Evolutionary conservation across 805 yeast species (phyloP).

Genomic region (Priceomyces medius): DNA sequence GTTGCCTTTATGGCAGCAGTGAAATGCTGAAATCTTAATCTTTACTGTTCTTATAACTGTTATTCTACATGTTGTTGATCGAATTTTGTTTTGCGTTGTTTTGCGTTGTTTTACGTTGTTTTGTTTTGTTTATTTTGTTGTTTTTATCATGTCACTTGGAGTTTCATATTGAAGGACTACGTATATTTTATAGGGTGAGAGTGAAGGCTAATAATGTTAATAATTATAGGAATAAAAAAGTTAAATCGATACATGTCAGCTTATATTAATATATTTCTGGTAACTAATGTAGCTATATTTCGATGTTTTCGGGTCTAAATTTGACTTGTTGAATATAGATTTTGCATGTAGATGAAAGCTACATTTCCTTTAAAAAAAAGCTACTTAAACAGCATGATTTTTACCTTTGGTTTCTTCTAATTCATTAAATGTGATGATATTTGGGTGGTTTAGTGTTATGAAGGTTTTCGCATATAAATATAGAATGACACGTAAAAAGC

Average conservation of each 20-base stretch:
- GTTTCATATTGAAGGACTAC: constrained; percentile 4
- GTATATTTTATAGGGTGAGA: constrained; percentile 8
- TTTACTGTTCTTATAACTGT: constrained; percentile 3
- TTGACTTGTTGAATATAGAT: too few relatives aligned
- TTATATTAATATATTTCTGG: background rate
- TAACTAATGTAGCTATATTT: too few relatives aligned
- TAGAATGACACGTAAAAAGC: constrained; percentile 1
- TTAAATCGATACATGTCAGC: background rate
- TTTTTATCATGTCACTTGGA: constrained; percentile 6
- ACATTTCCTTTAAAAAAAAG: too few relatives aligned
- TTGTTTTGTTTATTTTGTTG: constrained; percentile 4
- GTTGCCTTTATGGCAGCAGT: background rate
- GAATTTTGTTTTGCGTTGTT: too few relatives aligned
- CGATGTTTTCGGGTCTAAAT: too few relatives aligned
- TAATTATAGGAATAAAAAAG: constrained; percentile 1
- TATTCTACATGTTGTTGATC: too few relatives aligned
- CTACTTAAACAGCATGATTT: too few relatives aligned
- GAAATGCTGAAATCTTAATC: background rate
- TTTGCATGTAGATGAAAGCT: too few relatives aligned
- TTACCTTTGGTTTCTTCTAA: too few relatives aligned
- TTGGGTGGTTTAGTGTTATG: too few relatives aligned
- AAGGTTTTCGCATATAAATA: background rate
- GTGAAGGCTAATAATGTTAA: constrained; percentile 4
- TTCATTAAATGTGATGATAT: too few relatives aligned
- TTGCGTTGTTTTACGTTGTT: too few relatives aligned